phyloP scores from a whole-genome alignment of 2,329 filamentous ascomycete genomes.

The Daldinia sp. region DNA sequence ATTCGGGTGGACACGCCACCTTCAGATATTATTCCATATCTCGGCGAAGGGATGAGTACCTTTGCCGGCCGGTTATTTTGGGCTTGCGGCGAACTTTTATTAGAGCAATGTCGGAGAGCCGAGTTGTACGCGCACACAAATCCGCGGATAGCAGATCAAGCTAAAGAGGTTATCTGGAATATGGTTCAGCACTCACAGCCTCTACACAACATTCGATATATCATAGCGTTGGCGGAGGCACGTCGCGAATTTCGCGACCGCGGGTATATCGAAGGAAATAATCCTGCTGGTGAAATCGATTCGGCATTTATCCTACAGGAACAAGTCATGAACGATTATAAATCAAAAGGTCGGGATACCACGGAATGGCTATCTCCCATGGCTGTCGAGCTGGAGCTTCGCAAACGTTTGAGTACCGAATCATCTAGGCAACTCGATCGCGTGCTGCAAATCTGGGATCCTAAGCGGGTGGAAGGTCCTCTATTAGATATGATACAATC shows the following conservation, averaged over 20 bases:
- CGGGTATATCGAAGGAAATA: constrained; percentile 31
- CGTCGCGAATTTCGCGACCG: constrained; percentile 36
- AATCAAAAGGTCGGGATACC: constrained; percentile 24
- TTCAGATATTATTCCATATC: constrained; percentile 38
- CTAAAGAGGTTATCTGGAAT: constrained; percentile 20
- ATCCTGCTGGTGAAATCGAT: constrained; percentile 15
- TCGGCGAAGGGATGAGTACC: constrained; percentile 39
- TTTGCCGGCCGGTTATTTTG: constrained; percentile 43
- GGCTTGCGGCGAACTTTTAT: constrained; percentile 40
- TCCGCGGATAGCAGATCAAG: constrained; percentile 5
- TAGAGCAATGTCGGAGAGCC: constrained; percentile 28
- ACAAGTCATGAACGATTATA: constrained; percentile 29
- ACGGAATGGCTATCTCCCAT: constrained; percentile 34
- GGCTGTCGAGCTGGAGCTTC: constrained; percentile 37
- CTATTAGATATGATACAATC: constrained; percentile 18
- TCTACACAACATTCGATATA: constrained; percentile 32
- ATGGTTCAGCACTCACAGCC: constrained; percentile 36
- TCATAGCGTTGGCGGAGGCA: constrained; percentile 39
- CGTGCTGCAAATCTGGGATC: constrained; percentile 7
- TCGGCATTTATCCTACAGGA: constrained; percentile 16
- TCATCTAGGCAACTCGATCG: constrained; percentile 32
- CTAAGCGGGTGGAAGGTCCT: not conserved
- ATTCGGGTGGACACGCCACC: constrained; percentile 32
- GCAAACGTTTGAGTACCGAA: constrained; percentile 26
- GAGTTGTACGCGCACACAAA: constrained; percentile 18